Conservation (phyloP, 495 filamentous ascomycete species). For the Collariella sp. region DNA sequence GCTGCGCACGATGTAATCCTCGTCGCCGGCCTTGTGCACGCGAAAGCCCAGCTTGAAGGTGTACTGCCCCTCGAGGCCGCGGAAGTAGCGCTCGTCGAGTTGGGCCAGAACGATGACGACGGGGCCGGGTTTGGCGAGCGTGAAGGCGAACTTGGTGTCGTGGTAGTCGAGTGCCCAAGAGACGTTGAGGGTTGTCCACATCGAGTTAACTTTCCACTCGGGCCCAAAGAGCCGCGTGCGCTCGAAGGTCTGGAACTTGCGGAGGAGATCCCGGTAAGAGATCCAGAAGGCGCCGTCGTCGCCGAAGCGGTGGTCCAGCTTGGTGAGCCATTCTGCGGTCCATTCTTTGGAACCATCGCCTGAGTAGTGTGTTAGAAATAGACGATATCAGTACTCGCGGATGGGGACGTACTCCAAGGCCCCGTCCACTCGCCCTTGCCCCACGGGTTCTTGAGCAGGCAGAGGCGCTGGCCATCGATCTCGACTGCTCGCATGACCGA, state of each 20-base stretch:
- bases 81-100: slow-evolving; percentile 80
- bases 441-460: slow-evolving; percentile 84
- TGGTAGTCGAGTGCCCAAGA: slow-evolving; percentile 84
- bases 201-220: slow-evolving; percentile 71
- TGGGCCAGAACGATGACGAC: slow-evolving; percentile 76
- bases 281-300: slow-evolving; percentile 74
- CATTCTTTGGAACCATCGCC: slow-evolving; percentile 81
- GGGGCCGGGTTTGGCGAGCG: slow-evolving; percentile 54
- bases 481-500: slow-evolving; percentile 78
- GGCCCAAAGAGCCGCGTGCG: slow-evolving; percentile 83
- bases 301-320: slow-evolving; percentile 73
- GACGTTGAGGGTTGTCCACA: slow-evolving; percentile 77
- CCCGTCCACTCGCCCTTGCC: slow-evolving; percentile 76
- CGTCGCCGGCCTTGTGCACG: slow-evolving; percentile 68
- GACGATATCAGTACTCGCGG: background rate
- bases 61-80: slow-evolving; percentile 76
- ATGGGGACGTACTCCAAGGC: slow-evolving; percentile 51
- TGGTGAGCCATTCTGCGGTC: slow-evolving; percentile 79
- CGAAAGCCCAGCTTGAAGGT: slow-evolving; percentile 70
- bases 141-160: slow-evolving; percentile 69
- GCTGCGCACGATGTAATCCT: slow-evolving; percentile 79
- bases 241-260: slow-evolving; percentile 74
- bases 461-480: slow-evolving; percentile 61
- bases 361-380: slow-evolving; percentile 7
- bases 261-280: slow-evolving; percentile 70